Evolutionary conservation across 306 rosid species (phyloP).

Genomic region (Parietaria judaica): DNA sequence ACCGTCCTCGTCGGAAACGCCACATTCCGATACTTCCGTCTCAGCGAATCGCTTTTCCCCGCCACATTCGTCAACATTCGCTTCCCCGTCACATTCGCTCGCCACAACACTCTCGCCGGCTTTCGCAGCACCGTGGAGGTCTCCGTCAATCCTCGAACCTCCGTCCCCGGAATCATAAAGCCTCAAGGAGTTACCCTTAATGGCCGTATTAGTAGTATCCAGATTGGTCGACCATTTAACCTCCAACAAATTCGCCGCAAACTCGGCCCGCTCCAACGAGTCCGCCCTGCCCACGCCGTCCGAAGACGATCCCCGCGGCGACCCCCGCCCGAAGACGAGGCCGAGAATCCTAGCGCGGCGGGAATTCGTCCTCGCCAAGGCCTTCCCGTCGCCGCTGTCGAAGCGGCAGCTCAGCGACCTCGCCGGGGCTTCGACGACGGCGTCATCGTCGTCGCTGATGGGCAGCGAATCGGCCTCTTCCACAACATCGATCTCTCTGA

Average conservation of each 20-base stretch:
- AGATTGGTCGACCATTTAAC: conserved; percentile 82
- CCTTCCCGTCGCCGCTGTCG: conserved; percentile 31
- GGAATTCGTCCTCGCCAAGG: conserved; percentile 29
- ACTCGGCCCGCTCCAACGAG: conserved; percentile 63
- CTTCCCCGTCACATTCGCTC: conserved; percentile 14
- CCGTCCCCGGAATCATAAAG: conserved; percentile 14
- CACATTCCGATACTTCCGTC: conserved; percentile 7
- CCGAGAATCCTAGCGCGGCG: conserved; percentile 43
- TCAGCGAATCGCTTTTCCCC: conserved; percentile 24
- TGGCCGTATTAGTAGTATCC: conserved; percentile 13
- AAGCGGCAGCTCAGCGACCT: conserved; percentile 31
- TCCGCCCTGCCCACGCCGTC: conserved; percentile 21
- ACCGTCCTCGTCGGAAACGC: conserved; percentile 16
- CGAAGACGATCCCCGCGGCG: conserved; percentile 27
- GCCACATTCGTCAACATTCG: conserved; percentile 11
- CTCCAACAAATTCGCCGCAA: conserved; percentile 76
- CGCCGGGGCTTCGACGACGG: conserved; percentile 6
- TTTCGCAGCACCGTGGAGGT: conserved; percentile 9
- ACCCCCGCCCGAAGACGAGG: conserved; percentile 47
- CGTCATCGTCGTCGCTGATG: too few relatives aligned
- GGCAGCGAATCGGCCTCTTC: conserved; percentile 31
- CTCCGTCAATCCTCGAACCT: conserved; percentile 13
- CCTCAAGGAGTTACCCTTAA: conserved; percentile 20
- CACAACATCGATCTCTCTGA: conserved; percentile 39
- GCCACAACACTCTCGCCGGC: conserved; percentile 12